Base-by-base conservation (phyloP, 805 yeast genomes). In the Saccharomycopsis schoenii region DNA sequence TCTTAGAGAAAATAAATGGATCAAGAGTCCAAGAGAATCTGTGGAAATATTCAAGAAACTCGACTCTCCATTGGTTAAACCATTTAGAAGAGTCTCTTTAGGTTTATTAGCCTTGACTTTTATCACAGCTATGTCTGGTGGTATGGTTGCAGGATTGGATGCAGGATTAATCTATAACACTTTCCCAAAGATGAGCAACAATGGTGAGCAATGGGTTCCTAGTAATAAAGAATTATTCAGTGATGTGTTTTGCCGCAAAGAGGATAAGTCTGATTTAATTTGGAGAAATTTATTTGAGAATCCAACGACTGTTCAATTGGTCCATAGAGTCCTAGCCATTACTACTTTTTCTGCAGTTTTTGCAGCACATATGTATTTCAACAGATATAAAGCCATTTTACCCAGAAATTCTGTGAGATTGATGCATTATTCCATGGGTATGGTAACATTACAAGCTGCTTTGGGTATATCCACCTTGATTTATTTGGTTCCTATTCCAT, bases 151-250 rank as follows among this genome's bases (percentile, higher is more conserved):
- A 15, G 99, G 99, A 9, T 78, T 94, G 60, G 99, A 94, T 74
- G 99, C 99, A 2, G 99, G 99, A 57, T 77, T 92, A 73, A 91
- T 94, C 66, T 94, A 94, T 74, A 94, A 94, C 73, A 86, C 96
- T 3, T 94, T 91, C 81, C 99, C 99, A 39, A 88, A 86, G 68
- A 94, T 94, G 99, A 98, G 98, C 51, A 73, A 71, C 55, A 57
- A 69, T 1, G 62, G 62, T 34, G 89, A 89, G 58, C 82, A 81
- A 50, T 80, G 81, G 75, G 65, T 88, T 43, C 99, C 99, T 10
- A 80, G 88, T 17, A 73, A 70, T n/a, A 75, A 80, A 65, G 99
- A 94, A 72, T 76, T 94, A 57, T 82, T 92, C 78, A 87, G 88
- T 56, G 83, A 86, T 4, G 79, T 80, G 19, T 94, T 77, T 70